phyloP scores from a whole-genome alignment of 192 early-diverging fungal species.

The Gorgonomyces haynaldii region DNA sequence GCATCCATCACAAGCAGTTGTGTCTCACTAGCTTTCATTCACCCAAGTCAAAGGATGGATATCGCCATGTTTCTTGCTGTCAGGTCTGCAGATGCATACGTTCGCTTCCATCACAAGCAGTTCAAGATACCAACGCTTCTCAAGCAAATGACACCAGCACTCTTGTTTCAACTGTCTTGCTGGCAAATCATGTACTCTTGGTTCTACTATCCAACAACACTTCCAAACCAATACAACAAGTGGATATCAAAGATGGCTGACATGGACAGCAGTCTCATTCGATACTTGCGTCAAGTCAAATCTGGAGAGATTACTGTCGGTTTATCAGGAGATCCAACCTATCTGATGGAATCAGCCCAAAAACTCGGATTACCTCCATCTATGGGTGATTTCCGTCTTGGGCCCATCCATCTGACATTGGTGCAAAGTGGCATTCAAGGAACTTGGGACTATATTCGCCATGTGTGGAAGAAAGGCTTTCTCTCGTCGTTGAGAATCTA shows the following conservation, averaged over 20 bases:
- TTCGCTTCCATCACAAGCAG: background rate
- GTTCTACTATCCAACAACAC: constrained; percentile 1
- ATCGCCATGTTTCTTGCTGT: background rate
- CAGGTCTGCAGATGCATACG: background rate
- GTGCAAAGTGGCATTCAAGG: background rate
- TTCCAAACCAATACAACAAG: background rate
- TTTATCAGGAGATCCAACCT: background rate
- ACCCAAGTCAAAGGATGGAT: background rate
- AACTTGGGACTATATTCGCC: background rate
- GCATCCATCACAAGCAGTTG: no score
- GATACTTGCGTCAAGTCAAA: background rate
- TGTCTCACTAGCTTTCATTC: background rate
- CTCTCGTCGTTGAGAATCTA: background rate
- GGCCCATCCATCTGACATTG: no score
- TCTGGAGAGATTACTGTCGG: background rate
- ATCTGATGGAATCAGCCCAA: background rate
- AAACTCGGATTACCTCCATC: no score
- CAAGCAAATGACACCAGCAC: background rate
- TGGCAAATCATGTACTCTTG: constrained; percentile 4
- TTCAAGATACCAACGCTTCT: background rate
- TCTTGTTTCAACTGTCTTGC: background rate
- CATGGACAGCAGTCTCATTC: background rate
- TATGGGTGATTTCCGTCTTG: no score
- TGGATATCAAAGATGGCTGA: background rate
- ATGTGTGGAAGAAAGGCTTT: background rate